These are phyloP conservation scores for Naganishia friedmannii DNA, from an alignment of 768 basidiomycete species.

Conservation along the genomic window DNA sequence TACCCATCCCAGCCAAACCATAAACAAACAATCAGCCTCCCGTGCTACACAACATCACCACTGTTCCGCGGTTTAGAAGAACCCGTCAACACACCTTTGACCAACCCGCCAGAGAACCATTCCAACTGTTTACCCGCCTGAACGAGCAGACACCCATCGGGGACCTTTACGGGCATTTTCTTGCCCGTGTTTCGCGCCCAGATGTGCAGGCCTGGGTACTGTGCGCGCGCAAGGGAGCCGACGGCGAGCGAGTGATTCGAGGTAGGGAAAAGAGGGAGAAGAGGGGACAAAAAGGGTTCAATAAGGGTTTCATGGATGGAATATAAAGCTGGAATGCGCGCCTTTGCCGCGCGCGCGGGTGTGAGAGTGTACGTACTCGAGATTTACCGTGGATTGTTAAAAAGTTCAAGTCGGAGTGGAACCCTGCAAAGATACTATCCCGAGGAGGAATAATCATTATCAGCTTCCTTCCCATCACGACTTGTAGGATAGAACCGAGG, in stretches of 20 bases:
- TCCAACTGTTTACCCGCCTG: conserved; percentile 96
- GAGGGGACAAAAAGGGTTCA: conserved; percentile 30
- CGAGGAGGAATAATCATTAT: background rate
- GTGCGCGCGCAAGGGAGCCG: no score
- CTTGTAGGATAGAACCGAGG: background rate
- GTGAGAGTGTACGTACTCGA: conserved; percentile 29
- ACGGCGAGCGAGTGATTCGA: no score
- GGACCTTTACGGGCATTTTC: conserved; percentile 81
- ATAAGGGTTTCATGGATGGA: no score
- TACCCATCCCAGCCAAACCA: conserved; percentile 22
- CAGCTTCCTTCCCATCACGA: background rate
- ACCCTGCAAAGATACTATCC: conserved; percentile 48
- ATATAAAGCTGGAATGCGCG: no score
- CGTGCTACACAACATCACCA: no score
- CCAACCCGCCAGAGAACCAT: conserved; percentile 66
- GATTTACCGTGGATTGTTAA: conserved; percentile 55
- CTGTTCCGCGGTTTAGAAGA: no score
- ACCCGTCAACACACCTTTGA: conserved; percentile 57
- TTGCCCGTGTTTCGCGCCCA: conserved; percentile 94
- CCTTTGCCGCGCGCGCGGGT: no score
- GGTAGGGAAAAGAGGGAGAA: background rate
- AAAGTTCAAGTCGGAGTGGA: conserved; percentile 91
- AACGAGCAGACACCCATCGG: conserved; percentile 76
- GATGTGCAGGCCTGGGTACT: conserved; percentile 80
- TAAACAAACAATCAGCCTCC: background rate